Base-by-base conservation (phyloP, 441 rosid genomes). In the Codiaeum variegatum region DNA sequence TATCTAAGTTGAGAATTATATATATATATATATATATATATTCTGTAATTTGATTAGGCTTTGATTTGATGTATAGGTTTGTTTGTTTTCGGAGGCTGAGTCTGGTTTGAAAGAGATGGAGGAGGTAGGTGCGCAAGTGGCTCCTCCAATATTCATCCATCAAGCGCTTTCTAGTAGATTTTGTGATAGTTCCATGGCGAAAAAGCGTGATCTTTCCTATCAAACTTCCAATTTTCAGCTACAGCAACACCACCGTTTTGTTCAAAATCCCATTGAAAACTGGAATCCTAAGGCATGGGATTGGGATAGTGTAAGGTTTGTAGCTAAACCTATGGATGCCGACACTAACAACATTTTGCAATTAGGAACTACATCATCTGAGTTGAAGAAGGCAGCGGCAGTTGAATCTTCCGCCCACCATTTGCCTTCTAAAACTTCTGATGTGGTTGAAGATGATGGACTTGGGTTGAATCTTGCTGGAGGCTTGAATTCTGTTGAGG, bases 231-330 rank as follows among this genome's bases (percentile, higher is more conserved):
- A 62, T 76, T 82, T 73, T 40, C 90, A 76, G 47, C 74, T 72
- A 34, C 89, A 77, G 24, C 84, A 79, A 13, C 75, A 59, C 12
- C 90, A 83, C 54, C 83, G 78, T 13, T 62, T 65, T 58, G 66
- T 54, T 58, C 74, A 34, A 62, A 73, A 69, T 54, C 60, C 76
- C 51, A 70, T 74, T 52, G 88, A 81, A 32, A 82, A 86, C 79
- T 93, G 98, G 98, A 86, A 83, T 73, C 83, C 93, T 12, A 86
- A 77, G 73, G 78, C 84, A 46, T 93, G 98, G 98, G 82, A 85
- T 67, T 93, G 98, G 98, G 97, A 93, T 70, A 78, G 85, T 52
- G 82, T 79, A 32, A 81, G 87, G 68, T 91, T 93, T 71, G 77
- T 86, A 51, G 97, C 90, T 28, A 88, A 85, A 76, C 92, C 95